Conservation (phyloP, 1,284 basidiomycete genomes). For the Tylopilus sp. region DNA sequence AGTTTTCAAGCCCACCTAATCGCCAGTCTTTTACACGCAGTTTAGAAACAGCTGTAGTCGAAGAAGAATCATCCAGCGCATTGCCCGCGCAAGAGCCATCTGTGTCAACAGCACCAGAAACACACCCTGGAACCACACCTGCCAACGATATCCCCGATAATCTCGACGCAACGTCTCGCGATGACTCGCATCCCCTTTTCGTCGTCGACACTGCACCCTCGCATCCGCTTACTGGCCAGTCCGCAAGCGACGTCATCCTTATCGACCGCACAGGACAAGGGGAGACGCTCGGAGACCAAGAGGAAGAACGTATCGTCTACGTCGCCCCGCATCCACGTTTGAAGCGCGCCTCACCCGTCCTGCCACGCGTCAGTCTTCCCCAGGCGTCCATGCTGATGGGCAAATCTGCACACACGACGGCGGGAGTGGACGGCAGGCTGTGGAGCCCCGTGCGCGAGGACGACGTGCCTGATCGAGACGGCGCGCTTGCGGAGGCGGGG, state of each 20-base stretch:
- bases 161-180: neutral
- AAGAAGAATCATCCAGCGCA: neutral
- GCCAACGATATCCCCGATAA: neutral
- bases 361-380: constrained; percentile 21
- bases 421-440: neutral
- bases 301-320: constrained; percentile 59
- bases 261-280: constrained; percentile 19
- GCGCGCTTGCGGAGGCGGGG: neutral
- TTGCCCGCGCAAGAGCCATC: neutral
- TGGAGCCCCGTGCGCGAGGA: constrained; percentile 11
- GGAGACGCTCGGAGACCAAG: constrained; percentile 31
- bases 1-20: constrained; percentile 1
- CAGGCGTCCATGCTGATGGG: constrained; percentile 35
- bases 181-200: constrained; percentile 25
- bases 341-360: constrained; percentile 14
- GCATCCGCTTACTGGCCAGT: constrained; percentile 12
- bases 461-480: neutral
- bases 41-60: neutral
- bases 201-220: constrained; percentile 42
- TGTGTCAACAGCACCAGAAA: neutral
- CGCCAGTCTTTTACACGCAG: neutral
- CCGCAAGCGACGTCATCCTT: constrained; percentile 26
- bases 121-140: neutral
- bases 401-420: neutral
- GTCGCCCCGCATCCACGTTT: constrained; percentile 53